These are phyloP conservation scores for Sicyos baderoa DNA, from an alignment of 306 rosid species.

Conservation along the genomic window DNA sequence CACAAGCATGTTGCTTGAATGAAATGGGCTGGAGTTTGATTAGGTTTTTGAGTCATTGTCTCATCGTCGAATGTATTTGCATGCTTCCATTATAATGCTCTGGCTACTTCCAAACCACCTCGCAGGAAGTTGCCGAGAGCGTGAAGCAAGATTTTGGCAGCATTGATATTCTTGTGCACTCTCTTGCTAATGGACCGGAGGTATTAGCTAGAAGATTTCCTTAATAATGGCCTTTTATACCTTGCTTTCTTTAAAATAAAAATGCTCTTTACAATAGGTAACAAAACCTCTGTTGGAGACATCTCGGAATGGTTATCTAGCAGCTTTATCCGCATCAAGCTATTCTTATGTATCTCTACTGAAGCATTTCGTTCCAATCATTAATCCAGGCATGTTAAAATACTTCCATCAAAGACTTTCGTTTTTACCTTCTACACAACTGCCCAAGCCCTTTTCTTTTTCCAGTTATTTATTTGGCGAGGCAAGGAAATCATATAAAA, in stretches of 20 bases:
- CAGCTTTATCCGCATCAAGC: conserved; percentile 93
- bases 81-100: neutral
- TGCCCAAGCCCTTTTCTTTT: neutral
- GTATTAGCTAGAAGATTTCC: conserved; percentile 30
- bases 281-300: conserved; percentile 90
- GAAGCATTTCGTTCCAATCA: conserved; percentile 81
- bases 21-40: neutral
- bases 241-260: conserved; percentile 18
- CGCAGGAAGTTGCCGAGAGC: conserved; percentile 86
- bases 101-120: conserved; percentile 6
- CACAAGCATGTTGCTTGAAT: neutral
- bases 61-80: neutral
- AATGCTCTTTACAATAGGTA: conserved; percentile 39
- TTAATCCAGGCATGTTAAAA: conserved; percentile 54
- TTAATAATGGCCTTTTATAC: neutral
- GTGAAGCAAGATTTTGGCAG: conserved; percentile 90
- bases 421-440: conserved; percentile 2
- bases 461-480: conserved; percentile 4
- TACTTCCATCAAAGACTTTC: neutral
- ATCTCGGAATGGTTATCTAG: conserved; percentile 90
- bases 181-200: conserved; percentile 99
- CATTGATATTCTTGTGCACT: conserved; percentile 95
- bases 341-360: conserved; percentile 86
- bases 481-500: neutral
- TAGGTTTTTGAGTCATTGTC: neutral